Conservation (phyloP, 306 rosid species). For the Fragaria ananassa region DNA sequence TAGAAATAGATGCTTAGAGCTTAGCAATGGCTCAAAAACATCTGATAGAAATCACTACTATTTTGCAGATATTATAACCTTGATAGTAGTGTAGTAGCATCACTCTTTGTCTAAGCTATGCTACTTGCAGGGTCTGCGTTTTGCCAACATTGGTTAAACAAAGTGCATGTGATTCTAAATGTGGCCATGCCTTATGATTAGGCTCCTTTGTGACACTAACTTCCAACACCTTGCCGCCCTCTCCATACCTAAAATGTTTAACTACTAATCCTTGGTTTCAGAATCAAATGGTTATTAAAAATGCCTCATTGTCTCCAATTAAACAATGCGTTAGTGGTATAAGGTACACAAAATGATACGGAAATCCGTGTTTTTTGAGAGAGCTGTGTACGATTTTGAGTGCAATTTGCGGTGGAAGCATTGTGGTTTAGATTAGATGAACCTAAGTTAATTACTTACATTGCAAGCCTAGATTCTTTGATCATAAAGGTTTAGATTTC, state of each 20-base stretch:
- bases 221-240: conserved; percentile 17
- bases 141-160: not conserved
- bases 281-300: not conserved
- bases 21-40: not conserved
- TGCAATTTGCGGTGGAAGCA: conserved; percentile 8
- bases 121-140: conserved; percentile 7
- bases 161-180: conserved; percentile 1
- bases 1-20: no score
- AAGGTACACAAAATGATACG: conserved; percentile 26
- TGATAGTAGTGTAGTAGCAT: conserved; percentile 1
- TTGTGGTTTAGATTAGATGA: conserved; percentile 20
- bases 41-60: no score
- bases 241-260: not conserved
- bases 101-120: not conserved
- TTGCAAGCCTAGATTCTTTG: conserved; percentile 27
- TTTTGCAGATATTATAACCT: not conserved
- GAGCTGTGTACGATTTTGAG: not conserved
- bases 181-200: conserved; percentile 3
- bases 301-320: conserved; percentile 2
- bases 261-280: not conserved
- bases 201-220: conserved; percentile 9
- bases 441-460: conserved; percentile 5
- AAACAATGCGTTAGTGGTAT: conserved; percentile 13
- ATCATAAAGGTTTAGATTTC: conserved; percentile 21
- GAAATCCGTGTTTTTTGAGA: conserved; percentile 6